Evolutionary conservation across 192 early-diverging fungal species (phyloP).

Genomic region (Podila minutissima): DNA sequence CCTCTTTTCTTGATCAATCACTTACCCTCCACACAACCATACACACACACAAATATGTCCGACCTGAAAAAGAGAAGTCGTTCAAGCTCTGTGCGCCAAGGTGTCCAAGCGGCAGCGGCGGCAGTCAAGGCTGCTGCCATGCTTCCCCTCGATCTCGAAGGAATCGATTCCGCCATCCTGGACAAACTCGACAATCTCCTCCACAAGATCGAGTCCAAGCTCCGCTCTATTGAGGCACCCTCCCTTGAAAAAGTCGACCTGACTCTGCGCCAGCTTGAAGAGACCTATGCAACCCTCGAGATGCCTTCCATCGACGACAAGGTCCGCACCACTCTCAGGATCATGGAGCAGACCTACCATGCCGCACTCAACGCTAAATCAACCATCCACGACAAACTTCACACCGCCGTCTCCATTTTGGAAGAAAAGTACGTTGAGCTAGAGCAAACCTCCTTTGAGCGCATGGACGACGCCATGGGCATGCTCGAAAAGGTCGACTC

Average conservation of each 20-base stretch:
- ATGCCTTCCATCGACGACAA: slow-evolving; percentile 39
- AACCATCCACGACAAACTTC: slow-evolving; percentile 34
- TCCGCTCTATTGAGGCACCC: slow-evolving; percentile 36
- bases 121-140: slow-evolving; percentile 45
- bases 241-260: slow-evolving; percentile 53
- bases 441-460: slow-evolving; percentile 50
- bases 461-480: slow-evolving; percentile 64
- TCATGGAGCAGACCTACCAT: slow-evolving; percentile 42
- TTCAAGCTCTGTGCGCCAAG: slow-evolving; percentile 40
- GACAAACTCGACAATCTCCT: slow-evolving; percentile 42
- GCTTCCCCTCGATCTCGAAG: slow-evolving; percentile 43
- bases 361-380: slow-evolving; percentile 42
- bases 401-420: slow-evolving; percentile 33
- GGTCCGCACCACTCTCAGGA: slow-evolving; percentile 30
- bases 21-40: not conserved
- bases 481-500: slow-evolving; percentile 64
- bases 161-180: slow-evolving; percentile 45
- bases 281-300: slow-evolving; percentile 59
- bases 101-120: slow-evolving; percentile 43
- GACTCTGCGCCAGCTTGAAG: slow-evolving; percentile 53
- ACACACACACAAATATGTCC: slow-evolving; percentile 16
- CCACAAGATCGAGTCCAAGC: slow-evolving; percentile 42
- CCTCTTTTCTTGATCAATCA: not conserved
- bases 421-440: slow-evolving; percentile 53
- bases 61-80: slow-evolving; percentile 43